These are phyloP conservation scores for Trichomonas vaginalis DNA, from an alignment of 208 protist species.

Conservation along the genomic window DNA sequence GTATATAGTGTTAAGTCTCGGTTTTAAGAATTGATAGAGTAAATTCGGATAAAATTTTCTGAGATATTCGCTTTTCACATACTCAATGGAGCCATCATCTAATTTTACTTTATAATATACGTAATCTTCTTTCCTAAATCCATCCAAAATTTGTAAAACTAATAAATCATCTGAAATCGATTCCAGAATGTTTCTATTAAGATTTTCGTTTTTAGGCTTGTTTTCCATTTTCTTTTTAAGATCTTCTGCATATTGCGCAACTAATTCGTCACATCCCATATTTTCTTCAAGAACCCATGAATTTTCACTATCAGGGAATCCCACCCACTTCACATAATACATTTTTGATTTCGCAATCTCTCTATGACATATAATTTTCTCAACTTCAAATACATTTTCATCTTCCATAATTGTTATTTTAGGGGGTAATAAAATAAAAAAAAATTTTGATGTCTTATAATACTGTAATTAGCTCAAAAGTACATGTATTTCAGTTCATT, in stretches of 20 bases:
- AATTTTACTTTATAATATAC: not conserved
- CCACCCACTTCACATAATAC: not conserved
- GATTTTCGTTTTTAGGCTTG: not conserved
- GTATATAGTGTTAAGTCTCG: too few relatives aligned
- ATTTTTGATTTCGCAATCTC: not conserved
- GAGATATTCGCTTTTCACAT: not conserved
- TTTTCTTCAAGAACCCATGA: not conserved
- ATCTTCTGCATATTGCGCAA: not conserved
- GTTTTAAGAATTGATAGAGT: not conserved
- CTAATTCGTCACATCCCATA: not conserved
- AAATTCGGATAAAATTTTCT: not conserved
- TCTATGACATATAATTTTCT: not conserved
- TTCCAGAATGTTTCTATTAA: not conserved
- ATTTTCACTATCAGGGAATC: not conserved
- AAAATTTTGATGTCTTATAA: not conserved
- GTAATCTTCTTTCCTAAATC: not conserved
- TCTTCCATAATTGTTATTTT: too few relatives aligned
- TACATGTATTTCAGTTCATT: not conserved
- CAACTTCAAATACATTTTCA: not conserved
- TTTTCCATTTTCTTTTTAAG: not conserved
- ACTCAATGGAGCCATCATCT: not conserved
- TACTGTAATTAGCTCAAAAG: not conserved
- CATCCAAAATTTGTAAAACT: not conserved
- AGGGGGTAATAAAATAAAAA: too few relatives aligned
- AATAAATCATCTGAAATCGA: not conserved